These are phyloP conservation scores for Globisporangium sylvaticum DNA, from an alignment of 352 stramenopile species.

Conservation along the genomic window DNA sequence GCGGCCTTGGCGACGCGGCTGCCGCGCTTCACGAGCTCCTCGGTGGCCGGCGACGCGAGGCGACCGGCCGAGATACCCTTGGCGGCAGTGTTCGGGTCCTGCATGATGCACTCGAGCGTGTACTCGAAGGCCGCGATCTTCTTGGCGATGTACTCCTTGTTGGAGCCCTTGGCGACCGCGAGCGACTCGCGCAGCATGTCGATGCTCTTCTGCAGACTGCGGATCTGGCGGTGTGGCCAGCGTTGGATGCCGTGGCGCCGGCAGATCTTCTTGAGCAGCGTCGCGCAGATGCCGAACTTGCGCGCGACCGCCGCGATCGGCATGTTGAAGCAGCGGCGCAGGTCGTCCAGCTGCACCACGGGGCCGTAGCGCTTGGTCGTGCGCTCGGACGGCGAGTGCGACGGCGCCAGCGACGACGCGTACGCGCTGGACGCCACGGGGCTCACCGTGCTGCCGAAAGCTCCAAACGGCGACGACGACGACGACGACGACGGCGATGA, in stretches of 20 bases:
- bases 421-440: conserved; percentile 41
- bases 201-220: conserved; percentile 79
- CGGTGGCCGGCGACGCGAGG: conserved; percentile 49
- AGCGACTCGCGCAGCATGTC: conserved; percentile 76
- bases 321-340: conserved; percentile 83
- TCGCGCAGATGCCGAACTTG: conserved; percentile 86
- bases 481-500: conserved; percentile 21
- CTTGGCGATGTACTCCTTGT: conserved; percentile 78
- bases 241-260: conserved; percentile 76
- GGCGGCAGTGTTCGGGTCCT: conserved; percentile 71
- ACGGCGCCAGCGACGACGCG: conserved; percentile 14
- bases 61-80: conserved; percentile 65
- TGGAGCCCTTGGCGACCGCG: conserved; percentile 62
- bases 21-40: conserved; percentile 59
- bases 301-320: conserved; percentile 73
- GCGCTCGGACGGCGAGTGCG: conserved; percentile 30
- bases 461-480: neutral
- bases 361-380: conserved; percentile 59
- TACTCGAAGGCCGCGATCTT: conserved; percentile 81
- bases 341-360: conserved; percentile 67
- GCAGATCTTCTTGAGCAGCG: conserved; percentile 83
- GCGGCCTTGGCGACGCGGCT: conserved; percentile 19
- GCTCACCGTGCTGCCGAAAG: conserved; percentile 29
- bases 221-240: conserved; percentile 83
- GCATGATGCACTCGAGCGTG: conserved; percentile 79